Base-by-base conservation (phyloP, 768 basidiomycete genomes). In the Leccinum obscurum region DNA sequence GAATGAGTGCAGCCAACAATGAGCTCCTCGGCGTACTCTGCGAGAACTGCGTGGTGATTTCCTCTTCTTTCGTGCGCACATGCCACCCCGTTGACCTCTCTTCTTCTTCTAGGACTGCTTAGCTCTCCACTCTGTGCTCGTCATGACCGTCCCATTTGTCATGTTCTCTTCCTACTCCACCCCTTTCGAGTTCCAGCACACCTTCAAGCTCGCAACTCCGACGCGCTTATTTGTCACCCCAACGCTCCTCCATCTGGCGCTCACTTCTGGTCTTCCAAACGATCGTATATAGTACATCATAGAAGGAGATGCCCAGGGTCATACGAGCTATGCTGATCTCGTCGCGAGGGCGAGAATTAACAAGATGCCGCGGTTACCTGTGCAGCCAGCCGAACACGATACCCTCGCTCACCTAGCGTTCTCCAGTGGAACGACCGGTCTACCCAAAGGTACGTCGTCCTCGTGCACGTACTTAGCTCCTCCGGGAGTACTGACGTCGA, bases 351-450 rank as follows among this genome's bases (percentile, higher is more conserved):
- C 78, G 26, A 74, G 72, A 46, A 64, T 61, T 10, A 77, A 75
- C 20, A 72, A 74, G 0, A 64, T 81, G 1, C 77, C 82, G 9
- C 68, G 76, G 2, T 66, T 82, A 1, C 74, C 77, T 1, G 71
- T 84, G 32, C 78, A 76, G 49, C 75, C 78, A 0, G 87, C 82
- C 0, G 73, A 63, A 17, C 77, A 74, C 32, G 75, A 86, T 59
- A 88, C 85, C 0, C 72, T 90, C 1, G 89, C 87, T 1, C 90
- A 91, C 69, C 76, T 92, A 4, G 76, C 87, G 0, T 89, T 89
- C 67, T 92, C 90, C 0, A 91, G 90, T 64, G 90, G 90, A 20
- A 92, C 90, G 0, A 90, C 81, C 60, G 90, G 90, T 0, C 75
- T 86, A 4, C 88, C 90, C 0, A 92, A 92, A 81, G 88, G 89